Evolutionary conservation across 169 alveolate species (phyloP).

Genomic region (Plasmodium sp.): DNA sequence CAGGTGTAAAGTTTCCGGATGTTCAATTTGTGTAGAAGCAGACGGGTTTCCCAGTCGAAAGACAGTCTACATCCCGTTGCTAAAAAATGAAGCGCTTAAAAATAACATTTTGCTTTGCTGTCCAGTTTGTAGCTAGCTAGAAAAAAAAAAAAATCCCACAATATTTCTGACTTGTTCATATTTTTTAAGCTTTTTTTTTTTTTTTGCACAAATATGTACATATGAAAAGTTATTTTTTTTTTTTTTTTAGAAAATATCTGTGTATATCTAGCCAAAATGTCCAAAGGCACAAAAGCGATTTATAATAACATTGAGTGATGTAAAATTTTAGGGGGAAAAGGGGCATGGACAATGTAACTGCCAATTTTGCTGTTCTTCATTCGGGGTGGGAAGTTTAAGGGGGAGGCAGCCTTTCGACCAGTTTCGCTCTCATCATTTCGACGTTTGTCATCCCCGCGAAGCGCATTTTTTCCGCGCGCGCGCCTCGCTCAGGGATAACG

Average conservation of each 20-base stretch:
- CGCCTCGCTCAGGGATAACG: background rate
- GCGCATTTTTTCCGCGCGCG: background rate
- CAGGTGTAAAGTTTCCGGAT: background rate
- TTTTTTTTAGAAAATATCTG: background rate
- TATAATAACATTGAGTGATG: background rate
- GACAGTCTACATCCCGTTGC: background rate
- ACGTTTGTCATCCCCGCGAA: background rate
- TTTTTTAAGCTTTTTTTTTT: background rate
- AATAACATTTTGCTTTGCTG: background rate
- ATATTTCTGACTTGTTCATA: background rate
- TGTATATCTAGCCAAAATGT: conserved; percentile 12
- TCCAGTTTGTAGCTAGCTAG: background rate
- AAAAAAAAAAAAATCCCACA: background rate
- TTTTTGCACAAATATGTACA: background rate
- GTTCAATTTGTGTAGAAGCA: background rate
- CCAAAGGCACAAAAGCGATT: background rate
- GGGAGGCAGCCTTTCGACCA: background rate
- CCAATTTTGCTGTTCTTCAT: background rate
- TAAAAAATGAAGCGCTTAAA: background rate
- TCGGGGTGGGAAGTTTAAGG: background rate
- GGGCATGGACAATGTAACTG: background rate
- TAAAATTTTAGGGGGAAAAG: background rate
- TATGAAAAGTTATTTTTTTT: background rate
- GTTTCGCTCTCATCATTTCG: background rate
- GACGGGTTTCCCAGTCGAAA: background rate